Evolutionary conservation across 345 rosid species (phyloP).

Genomic region (Pseudoturritis turrita): DNA sequence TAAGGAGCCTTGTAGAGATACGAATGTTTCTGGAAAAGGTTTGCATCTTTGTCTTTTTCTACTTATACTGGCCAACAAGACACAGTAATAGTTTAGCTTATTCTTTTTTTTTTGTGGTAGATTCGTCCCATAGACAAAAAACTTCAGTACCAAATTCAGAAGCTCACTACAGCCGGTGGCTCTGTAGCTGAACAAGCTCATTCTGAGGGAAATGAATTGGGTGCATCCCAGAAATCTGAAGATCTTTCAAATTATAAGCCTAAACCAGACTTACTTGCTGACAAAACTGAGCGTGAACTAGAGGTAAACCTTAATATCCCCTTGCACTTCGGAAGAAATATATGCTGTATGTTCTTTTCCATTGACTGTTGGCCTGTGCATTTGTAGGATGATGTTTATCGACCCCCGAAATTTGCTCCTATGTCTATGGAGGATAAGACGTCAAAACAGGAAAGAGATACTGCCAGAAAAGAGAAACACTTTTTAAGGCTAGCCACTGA

Average conservation of each 20-base stretch:
- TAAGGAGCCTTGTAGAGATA: conserved; percentile 79
- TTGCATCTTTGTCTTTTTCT: neutral
- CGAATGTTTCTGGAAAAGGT: conserved; percentile 91
- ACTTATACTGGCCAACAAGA: neutral
- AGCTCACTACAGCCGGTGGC: conserved; percentile 49
- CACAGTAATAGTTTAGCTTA: neutral
- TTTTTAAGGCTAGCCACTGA: conserved; percentile 47
- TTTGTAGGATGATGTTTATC: conserved; percentile 57
- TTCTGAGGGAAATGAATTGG: conserved; percentile 35
- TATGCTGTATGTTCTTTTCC: neutral
- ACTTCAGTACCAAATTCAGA: conserved; percentile 86
- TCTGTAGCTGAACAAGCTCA: conserved; percentile 30
- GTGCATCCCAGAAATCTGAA: conserved; percentile 42
- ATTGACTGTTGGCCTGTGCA: conserved; percentile 15
- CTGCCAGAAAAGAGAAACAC: conserved; percentile 64
- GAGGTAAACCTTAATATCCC: neutral
- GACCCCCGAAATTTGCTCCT: conserved; percentile 78
- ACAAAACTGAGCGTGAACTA: conserved; percentile 38
- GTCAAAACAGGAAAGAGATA: conserved; percentile 66
- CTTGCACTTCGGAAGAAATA: neutral
- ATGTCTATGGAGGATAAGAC: conserved; percentile 69
- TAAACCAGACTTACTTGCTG: conserved; percentile 71
- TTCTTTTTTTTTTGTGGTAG: conserved; percentile 34
- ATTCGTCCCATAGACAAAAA: conserved; percentile 88
- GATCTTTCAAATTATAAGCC: conserved; percentile 73